Evolutionary conservation across 2,329 filamentous ascomycete species (phyloP).

Genomic region (Elsinoe australis): DNA sequence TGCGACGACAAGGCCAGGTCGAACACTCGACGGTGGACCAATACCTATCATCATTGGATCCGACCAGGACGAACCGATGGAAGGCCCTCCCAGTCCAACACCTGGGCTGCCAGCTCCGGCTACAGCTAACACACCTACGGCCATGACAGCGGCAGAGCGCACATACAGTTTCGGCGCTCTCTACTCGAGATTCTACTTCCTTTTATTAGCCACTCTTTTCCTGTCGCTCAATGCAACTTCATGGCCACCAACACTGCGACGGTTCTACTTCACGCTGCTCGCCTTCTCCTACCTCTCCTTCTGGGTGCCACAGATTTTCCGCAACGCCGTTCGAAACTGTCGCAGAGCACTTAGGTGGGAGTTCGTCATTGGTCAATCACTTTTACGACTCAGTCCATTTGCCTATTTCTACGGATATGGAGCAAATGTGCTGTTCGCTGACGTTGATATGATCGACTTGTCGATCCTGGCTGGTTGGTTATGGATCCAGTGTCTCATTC

Average conservation of each 20-base stretch:
- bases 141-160: slow-evolving; percentile 27
- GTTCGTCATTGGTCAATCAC: slow-evolving; percentile 77
- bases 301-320: slow-evolving; percentile 85
- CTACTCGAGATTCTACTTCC: slow-evolving; percentile 55
- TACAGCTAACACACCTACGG: slow-evolving; percentile 24
- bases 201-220: slow-evolving; percentile 51
- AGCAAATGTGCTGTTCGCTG: slow-evolving; percentile 74
- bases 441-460: slow-evolving; percentile 59
- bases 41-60: slow-evolving; percentile 53
- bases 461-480: slow-evolving; percentile 65
- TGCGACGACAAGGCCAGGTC: slow-evolving; percentile 25
- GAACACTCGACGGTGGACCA: slow-evolving; percentile 40
- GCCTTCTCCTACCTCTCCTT: slow-evolving; percentile 75
- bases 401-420: slow-evolving; percentile 74
- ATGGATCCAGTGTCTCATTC: slow-evolving; percentile 72
- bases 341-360: slow-evolving; percentile 85
- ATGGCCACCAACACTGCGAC: slow-evolving; percentile 47
- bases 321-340: slow-evolving; percentile 85
- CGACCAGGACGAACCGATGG: slow-evolving; percentile 47
- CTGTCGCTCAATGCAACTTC: slow-evolving; percentile 52
- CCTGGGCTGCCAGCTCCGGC: slow-evolving; percentile 28
- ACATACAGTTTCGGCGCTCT: slow-evolving; percentile 45
- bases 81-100: slow-evolving; percentile 31
- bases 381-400: slow-evolving; percentile 69
- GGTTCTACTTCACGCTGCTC: slow-evolving; percentile 54